Evolutionary conservation across 331 rosid genomes (phyloP).

Genomic region (Cydonia oblonga): DNA sequence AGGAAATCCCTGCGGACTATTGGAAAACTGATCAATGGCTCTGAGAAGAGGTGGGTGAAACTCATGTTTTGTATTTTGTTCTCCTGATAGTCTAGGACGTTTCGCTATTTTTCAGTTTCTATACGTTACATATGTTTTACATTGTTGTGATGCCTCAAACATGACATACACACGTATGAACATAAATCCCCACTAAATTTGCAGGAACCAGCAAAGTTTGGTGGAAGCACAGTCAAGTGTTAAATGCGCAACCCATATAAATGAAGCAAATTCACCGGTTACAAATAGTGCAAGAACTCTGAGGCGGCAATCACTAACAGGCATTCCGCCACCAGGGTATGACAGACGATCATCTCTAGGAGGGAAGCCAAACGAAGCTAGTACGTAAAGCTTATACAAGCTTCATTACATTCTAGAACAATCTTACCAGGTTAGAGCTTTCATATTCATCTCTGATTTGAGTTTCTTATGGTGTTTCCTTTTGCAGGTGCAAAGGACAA

Average conservation of each 20-base stretch:
- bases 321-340: conserved; percentile 33
- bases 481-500: conserved; percentile 40
- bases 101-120: neutral
- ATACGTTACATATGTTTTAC: neutral
- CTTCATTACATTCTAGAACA: neutral
- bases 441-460: neutral
- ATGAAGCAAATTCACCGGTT: conserved; percentile 34
- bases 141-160: neutral
- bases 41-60: conserved; percentile 56
- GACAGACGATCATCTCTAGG: conserved; percentile 70
- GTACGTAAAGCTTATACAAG: conserved; percentile 28
- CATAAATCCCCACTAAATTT: neutral
- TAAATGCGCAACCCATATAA: conserved; percentile 14
- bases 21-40: conserved; percentile 79
- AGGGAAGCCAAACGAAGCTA: conserved; percentile 42
- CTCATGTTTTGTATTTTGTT: neutral
- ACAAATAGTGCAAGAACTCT: conserved; percentile 28
- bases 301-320: conserved; percentile 78
- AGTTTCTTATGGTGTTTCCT: neutral
- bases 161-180: neutral
- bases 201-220: conserved; percentile 54
- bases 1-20: conserved; percentile 80
- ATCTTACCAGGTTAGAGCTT: neutral
- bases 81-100: neutral
- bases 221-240: conserved; percentile 42